Conservation (phyloP, 2,329 filamentous ascomycete genomes). For the Ophiostoma triangulosporum region DNA sequence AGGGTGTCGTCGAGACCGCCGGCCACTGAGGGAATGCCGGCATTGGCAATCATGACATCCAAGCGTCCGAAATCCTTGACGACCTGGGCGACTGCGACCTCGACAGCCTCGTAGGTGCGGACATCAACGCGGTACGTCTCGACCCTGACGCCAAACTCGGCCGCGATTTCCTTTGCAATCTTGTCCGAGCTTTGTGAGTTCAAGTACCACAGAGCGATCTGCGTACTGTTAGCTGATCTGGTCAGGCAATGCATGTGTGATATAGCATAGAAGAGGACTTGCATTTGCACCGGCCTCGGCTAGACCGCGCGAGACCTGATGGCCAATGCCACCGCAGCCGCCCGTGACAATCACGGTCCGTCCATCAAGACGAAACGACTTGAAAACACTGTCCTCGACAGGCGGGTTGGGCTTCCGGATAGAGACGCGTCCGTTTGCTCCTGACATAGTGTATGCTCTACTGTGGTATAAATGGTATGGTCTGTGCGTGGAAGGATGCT, state of each 20-base stretch:
- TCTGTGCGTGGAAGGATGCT: too few relatives aligned
- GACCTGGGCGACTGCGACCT: conserved; percentile 35
- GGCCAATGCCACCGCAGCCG: conserved; percentile 42
- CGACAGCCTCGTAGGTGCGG: conserved; percentile 36
- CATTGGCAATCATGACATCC: conserved; percentile 69
- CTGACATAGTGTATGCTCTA: background rate
- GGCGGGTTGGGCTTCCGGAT: conserved; percentile 11
- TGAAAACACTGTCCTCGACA: conserved; percentile 12
- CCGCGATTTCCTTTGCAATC: background rate
- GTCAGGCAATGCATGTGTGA: too few relatives aligned
- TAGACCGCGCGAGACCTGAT: conserved; percentile 41
- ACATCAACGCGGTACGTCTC: conserved; percentile 51
- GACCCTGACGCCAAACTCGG: conserved; percentile 54
- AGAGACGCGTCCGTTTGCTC: conserved; percentile 1
- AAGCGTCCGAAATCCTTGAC: conserved; percentile 58
- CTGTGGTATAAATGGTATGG: too few relatives aligned
- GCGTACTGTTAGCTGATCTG: too few relatives aligned
- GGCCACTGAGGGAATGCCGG: conserved; percentile 59
- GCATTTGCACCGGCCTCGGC: conserved; percentile 42
- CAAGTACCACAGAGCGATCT: background rate
- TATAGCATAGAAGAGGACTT: too few relatives aligned
- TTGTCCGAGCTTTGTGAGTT: background rate
- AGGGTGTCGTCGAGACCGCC: conserved; percentile 51
- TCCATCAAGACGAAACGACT: conserved; percentile 40
- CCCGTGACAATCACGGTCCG: conserved; percentile 44